phyloP scores from a whole-genome alignment of 495 filamentous ascomycete genomes.

The Neurospora sp. region DNA sequence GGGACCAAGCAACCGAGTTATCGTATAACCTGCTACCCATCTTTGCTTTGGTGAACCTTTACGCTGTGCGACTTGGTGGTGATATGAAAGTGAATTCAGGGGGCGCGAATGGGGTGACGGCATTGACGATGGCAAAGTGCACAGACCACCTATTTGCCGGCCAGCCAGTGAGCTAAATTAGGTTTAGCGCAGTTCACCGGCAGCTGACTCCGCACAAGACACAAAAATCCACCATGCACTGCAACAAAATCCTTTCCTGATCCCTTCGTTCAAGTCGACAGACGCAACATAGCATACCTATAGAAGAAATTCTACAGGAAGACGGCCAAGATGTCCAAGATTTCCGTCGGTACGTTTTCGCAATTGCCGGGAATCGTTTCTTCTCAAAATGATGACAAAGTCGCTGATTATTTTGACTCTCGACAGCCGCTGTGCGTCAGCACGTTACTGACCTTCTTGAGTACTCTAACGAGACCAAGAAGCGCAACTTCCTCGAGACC shows the following conservation, averaged over 20 bases:
- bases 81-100: neutral
- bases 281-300: conserved; percentile 59
- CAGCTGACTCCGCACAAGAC: conserved; percentile 1
- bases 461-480: conserved; percentile 95
- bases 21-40: neutral
- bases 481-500: conserved; percentile 85
- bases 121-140: neutral
- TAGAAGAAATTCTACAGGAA: conserved; percentile 42
- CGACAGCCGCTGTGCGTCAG: conserved; percentile 83
- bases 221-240: conserved; percentile 15
- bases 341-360: conserved; percentile 51
- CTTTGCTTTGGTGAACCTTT: neutral
- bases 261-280: conserved; percentile 8
- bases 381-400: neutral
- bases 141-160: neutral
- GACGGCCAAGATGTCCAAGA: conserved; percentile 54
- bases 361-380: neutral
- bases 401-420: conserved; percentile 1
- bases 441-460: conserved; percentile 86
- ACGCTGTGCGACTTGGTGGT: neutral
- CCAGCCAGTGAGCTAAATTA: neutral
- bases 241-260: conserved; percentile 6
- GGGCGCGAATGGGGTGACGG: neutral
- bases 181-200: neutral
- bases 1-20: neutral